A percentile compares a stretch with the other conserved stretches of the same genome.
Evolutionary conservation across 208 protist genomes (phyloP).

Genomic region (Borovskyia barvae): DNA sequence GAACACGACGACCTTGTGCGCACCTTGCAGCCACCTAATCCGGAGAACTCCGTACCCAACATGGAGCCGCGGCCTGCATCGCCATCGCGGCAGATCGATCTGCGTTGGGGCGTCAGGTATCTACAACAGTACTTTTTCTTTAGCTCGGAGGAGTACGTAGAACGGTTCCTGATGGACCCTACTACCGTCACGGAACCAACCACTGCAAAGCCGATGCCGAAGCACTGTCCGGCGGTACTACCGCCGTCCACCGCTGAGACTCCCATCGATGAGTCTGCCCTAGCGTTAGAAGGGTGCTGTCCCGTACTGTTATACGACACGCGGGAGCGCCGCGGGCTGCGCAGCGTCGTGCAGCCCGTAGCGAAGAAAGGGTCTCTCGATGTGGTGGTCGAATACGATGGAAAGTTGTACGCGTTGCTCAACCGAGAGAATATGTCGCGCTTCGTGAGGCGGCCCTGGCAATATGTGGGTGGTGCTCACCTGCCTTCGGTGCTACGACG

Average conservation of each 20-base stretch:
- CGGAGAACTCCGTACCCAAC: not conserved
- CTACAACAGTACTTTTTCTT: slow-evolving; percentile 82
- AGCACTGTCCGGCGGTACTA: slow-evolving; percentile 7
- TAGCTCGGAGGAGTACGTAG: slow-evolving; percentile 44
- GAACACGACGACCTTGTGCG: slow-evolving; percentile 54
- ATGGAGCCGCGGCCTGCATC: slow-evolving; percentile 3
- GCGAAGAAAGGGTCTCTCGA: slow-evolving; percentile 57
- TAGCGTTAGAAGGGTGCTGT: slow-evolving; percentile 85
- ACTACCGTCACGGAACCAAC: slow-evolving; percentile 44
- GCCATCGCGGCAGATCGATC: not conserved
- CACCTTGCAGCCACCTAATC: slow-evolving; percentile 7
- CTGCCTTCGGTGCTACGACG: slow-evolving; percentile 69
- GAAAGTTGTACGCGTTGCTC: slow-evolving; percentile 64
- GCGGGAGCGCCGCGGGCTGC: slow-evolving; percentile 67
- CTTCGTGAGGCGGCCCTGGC: slow-evolving; percentile 85
- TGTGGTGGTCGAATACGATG: slow-evolving; percentile 78
- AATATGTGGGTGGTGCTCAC: slow-evolving; percentile 62
- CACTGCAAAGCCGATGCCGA: slow-evolving; percentile 49
- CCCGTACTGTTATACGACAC: slow-evolving; percentile 91
- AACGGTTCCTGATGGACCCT: slow-evolving; percentile 65
- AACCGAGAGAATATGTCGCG: slow-evolving; percentile 46
- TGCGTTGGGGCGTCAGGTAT: slow-evolving; percentile 45
- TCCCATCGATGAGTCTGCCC: slow-evolving; percentile 4
- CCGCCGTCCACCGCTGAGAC: slow-evolving; percentile 1
- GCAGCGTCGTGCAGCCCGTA: slow-evolving; percentile 71